Evolutionary conservation across 176 grass and related monocot genomes (phyloP), one percentile per base, ranked within the genome.

Genomic region (sorghum (Sorghum bicolor)): DNA sequence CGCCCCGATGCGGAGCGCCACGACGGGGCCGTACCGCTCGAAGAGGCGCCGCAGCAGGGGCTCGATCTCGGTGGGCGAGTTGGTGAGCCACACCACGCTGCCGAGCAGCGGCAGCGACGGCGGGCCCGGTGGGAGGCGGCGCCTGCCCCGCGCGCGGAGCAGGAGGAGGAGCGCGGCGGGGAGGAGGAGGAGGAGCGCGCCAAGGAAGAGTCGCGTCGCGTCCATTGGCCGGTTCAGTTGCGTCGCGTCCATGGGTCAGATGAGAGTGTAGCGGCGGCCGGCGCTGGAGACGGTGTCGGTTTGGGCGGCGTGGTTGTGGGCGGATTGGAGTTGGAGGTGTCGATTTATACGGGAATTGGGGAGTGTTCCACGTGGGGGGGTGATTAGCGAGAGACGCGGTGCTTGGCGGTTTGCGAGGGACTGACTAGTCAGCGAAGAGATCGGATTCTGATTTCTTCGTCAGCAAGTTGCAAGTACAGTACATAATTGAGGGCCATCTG

Each of bases 171-270:
- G 52, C 52, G 52, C 52, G 20, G 52, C 52, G 0, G 50, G 50
- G 50, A 77, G 14, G 61, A 65, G 44, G 68, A 84, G 5, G 66
- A 90, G 65, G 75, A 66, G 19, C 3, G 57, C 84, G 4, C 31
- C 65, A 41, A 73, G 60, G 70, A 88, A 8, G 33, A 91, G 13
- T 8, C 4, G 44, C 41, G 61, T 64, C 1, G 61, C 26, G 10
- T 64, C 26, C 26, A 86, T 86, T 64, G 20, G 5, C 6, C 1
- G 24, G 52, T 17, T 6, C 25, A 5, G 10, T 61, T 5, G 57
- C 57, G 55, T 11, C 2, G 55, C 50, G 19, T 55, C 50, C 50
- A 22, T 22, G 3, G 50, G 48, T 52, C 5, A 9, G 55, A 58
- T 58, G 8, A 58, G 55, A 25, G 55, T 58, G 53, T 3, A 55